Conservation (phyloP, 805 yeast species). For the Ogataea sp. region DNA sequence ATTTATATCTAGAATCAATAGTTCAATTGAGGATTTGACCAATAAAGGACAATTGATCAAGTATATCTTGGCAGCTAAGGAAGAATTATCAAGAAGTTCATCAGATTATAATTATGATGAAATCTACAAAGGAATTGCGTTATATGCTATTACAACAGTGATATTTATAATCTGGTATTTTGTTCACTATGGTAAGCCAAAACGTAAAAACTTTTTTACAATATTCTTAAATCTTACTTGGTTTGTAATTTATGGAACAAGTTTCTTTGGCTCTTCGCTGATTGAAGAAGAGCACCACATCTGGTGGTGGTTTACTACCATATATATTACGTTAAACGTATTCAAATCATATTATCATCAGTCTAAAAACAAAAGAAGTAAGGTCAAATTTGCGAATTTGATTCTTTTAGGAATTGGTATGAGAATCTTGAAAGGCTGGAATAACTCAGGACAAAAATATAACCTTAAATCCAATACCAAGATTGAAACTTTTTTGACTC, state of each 20-base stretch:
- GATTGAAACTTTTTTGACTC: constrained; percentile 34
- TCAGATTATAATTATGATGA: constrained; percentile 61
- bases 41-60: constrained; percentile 7
- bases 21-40: constrained; percentile 7
- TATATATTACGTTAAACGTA: constrained; percentile 15
- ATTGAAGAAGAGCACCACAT: constrained; percentile 95
- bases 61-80: constrained; percentile 41
- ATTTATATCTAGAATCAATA: constrained; percentile 5
- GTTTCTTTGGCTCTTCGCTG: constrained; percentile 79
- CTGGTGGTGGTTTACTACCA: constrained; percentile 77
- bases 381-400: not conserved
- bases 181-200: constrained; percentile 4
- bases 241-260: constrained; percentile 32
- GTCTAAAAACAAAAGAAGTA: too few relatives aligned
- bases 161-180: constrained; percentile 19
- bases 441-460: constrained; percentile 82
- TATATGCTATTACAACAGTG: constrained; percentile 24
- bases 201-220: constrained; percentile 6
- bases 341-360: too few relatives aligned
- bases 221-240: constrained; percentile 20
- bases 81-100: constrained; percentile 46
- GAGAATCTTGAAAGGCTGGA: constrained; percentile 74
- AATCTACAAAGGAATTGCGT: constrained; percentile 33
- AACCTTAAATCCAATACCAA: constrained; percentile 38
- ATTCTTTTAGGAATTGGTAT: constrained; percentile 25